These are phyloP conservation scores for Apiospora arundinis DNA, from an alignment of 2,329 filamentous ascomycete species.

Conservation along the genomic window DNA sequence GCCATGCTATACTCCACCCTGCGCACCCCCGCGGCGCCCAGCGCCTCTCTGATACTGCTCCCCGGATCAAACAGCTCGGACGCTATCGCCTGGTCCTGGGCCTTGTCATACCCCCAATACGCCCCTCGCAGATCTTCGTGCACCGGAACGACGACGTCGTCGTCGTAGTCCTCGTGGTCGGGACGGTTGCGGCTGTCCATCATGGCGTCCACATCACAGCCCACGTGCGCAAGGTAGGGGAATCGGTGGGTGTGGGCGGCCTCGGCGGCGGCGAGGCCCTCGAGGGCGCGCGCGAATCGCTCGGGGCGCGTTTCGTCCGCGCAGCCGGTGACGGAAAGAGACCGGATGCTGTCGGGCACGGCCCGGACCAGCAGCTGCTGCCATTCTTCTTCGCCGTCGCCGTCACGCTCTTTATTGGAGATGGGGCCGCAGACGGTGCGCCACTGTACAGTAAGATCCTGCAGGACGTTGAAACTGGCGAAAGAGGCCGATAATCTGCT, in stretches of 20 bases:
- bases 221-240: not conserved
- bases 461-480: constrained; percentile 5
- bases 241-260: not conserved
- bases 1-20: constrained; percentile 10
- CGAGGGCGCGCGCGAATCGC: not conserved
- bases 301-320: not conserved
- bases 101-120: not conserved
- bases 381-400: not conserved
- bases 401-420: not conserved
- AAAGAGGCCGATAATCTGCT: not conserved
- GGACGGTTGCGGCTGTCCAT: not conserved
- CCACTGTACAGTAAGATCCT: not conserved
- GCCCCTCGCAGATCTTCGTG: not conserved
- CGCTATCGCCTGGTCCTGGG: not conserved
- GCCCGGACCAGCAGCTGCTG: not conserved
- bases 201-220: constrained; percentile 4
- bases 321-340: not conserved
- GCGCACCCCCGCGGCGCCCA: not conserved
- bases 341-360: not conserved
- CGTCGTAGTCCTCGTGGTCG: not conserved
- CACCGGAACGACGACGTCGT: not conserved
- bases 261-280: constrained; percentile 2
- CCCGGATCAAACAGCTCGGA: not conserved
- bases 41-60: not conserved
- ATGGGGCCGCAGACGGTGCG: not conserved